A percentile compares a stretch with the other conserved stretches of the same genome.
Evolutionary conservation across 768 basidiomycete species (phyloP).

Genomic region (Russula sp.): DNA sequence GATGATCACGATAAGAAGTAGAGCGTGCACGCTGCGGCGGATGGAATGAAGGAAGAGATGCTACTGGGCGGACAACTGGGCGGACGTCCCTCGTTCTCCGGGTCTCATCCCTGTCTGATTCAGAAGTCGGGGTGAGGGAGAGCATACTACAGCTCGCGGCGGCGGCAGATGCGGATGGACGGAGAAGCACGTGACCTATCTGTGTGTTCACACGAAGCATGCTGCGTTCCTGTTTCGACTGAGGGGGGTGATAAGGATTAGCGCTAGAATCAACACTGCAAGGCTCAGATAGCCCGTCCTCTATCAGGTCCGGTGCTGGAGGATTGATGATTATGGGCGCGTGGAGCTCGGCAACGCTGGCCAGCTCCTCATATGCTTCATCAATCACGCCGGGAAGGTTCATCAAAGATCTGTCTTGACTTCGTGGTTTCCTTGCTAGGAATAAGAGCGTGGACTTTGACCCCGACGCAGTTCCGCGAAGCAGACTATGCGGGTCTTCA

Average conservation of each 20-base stretch:
- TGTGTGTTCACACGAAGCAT: not conserved
- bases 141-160: not conserved
- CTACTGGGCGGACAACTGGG: not conserved
- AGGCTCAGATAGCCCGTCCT: not conserved
- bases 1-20: not conserved
- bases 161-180: not conserved
- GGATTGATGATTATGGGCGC: conserved; percentile 4
- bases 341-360: conserved; percentile 15
- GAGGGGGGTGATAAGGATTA: not conserved
- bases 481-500: conserved; percentile 11
- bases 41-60: conserved; percentile 13
- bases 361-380: conserved; percentile 11
- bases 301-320: not conserved
- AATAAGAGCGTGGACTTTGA: conserved; percentile 1
- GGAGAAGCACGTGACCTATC: not conserved
- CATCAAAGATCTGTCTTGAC: conserved; percentile 8
- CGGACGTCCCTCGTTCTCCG: not conserved
- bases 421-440: conserved; percentile 9
- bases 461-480: conserved; percentile 9
- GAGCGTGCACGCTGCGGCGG: not conserved
- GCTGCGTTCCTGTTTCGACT: not conserved
- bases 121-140: conserved; percentile 5
- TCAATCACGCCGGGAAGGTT: conserved; percentile 1
- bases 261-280: not conserved
- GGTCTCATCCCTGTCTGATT: conserved; percentile 6